A percentile compares a stretch with the other conserved stretches of the same genome.
These are phyloP conservation scores for Cercospora sojina DNA, from an alignment of 2,329 filamentous ascomycete genomes.

Conservation along the genomic window DNA sequence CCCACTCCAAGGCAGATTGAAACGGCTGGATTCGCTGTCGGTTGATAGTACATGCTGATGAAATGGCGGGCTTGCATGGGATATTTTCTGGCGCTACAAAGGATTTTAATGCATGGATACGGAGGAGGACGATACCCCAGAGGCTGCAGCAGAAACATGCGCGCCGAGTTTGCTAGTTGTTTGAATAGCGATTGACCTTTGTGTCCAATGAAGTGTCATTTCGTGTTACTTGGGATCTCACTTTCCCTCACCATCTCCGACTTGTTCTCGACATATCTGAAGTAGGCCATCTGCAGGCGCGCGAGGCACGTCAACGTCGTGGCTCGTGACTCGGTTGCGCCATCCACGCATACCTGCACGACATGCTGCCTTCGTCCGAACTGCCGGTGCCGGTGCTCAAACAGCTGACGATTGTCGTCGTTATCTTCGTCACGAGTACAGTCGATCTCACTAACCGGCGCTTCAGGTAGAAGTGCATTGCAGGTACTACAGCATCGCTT, in stretches of 20 bases:
- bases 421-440: neutral
- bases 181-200: slow-evolving; percentile 15
- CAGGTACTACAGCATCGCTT: neutral
- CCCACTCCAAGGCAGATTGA: neutral
- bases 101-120: slow-evolving; percentile 17
- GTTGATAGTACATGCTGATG: slow-evolving; percentile 18
- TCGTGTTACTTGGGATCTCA: neutral
- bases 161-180: slow-evolving; percentile 18
- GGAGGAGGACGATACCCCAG: slow-evolving; percentile 18
- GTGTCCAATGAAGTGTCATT: slow-evolving; percentile 15
- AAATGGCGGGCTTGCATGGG: slow-evolving; percentile 12
- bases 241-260: neutral
- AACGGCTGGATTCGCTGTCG: slow-evolving; percentile 6
- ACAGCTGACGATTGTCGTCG: neutral
- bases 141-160: slow-evolving; percentile 24
- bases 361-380: neutral
- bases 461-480: neutral
- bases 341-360: slow-evolving; percentile 3
- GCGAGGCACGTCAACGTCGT: neutral
- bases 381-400: neutral
- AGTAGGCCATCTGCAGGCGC: neutral
- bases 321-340: neutral
- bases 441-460: neutral
- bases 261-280: neutral
- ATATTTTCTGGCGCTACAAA: neutral